Evolutionary conservation across 2,329 filamentous ascomycete genomes (phyloP).

Genomic region (Aspergillus neotritici): DNA sequence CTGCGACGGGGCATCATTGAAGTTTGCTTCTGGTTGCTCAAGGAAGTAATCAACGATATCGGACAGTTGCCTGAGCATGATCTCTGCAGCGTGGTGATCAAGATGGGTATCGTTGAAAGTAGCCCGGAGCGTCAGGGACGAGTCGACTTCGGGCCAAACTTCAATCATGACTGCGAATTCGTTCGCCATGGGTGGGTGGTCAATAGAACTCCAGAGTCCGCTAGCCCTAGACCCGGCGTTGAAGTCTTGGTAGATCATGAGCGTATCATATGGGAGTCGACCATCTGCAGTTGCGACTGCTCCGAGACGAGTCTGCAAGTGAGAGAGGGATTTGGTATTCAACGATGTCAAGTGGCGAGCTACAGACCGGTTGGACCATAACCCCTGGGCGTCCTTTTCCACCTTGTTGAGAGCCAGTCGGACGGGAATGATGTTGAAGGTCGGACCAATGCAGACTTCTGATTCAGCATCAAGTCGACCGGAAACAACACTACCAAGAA

Average conservation of each 20-base stretch:
- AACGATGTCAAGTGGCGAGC: conserved; percentile 21
- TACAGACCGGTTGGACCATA: conserved; percentile 18
- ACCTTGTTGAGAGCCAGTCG: conserved; percentile 22
- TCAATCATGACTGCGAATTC: conserved; percentile 31
- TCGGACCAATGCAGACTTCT: conserved; percentile 27
- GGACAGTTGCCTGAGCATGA: conserved; percentile 25
- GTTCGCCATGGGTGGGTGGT: conserved; percentile 25
- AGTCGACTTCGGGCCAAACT: conserved; percentile 21
- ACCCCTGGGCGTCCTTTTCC: conserved; percentile 4
- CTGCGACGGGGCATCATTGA: conserved; percentile 12
- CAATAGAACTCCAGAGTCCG: conserved; percentile 15
- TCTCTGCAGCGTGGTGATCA: conserved; percentile 16
- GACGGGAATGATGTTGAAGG: conserved; percentile 32
- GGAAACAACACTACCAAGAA: conserved; percentile 33
- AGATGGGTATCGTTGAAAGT: conserved; percentile 23
- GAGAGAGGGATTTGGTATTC: conserved; percentile 17
- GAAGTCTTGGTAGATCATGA: conserved; percentile 33
- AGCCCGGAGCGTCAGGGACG: conserved; percentile 23
- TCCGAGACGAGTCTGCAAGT: conserved; percentile 22
- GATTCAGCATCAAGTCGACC: conserved; percentile 23
- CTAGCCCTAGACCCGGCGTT: conserved; percentile 12
- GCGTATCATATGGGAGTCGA: conserved; percentile 32
- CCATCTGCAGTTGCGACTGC: conserved; percentile 19
- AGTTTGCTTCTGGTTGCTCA: conserved; percentile 16
- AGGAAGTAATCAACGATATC: conserved; percentile 23